Evolutionary conservation across 2,329 filamentous ascomycete species (phyloP).

Genomic region (Arthrinium phaeospermum): DNA sequence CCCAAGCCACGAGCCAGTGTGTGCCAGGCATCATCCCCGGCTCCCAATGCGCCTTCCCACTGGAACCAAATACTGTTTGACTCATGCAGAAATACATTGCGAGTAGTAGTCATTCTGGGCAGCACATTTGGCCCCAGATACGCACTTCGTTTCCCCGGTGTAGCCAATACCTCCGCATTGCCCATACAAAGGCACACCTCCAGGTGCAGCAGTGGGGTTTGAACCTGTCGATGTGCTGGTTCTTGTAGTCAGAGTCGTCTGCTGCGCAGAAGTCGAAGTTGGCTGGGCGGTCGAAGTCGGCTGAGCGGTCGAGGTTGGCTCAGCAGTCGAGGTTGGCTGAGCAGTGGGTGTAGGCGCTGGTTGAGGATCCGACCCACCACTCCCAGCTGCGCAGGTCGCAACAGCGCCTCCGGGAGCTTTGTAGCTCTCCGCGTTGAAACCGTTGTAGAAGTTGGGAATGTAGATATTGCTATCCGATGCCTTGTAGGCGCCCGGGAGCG

Average conservation of each 20-base stretch:
- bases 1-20: not conserved
- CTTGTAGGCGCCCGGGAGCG: conserved; percentile 39
- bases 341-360: not conserved
- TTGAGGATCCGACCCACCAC: not conserved
- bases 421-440: conserved; percentile 40
- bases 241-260: not conserved
- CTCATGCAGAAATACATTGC: not conserved
- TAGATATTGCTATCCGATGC: conserved; percentile 37
- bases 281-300: not conserved
- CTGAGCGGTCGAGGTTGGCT: not conserved
- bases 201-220: not conserved
- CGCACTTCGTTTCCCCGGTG: not conserved
- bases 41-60: not conserved
- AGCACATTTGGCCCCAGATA: conserved; percentile 8
- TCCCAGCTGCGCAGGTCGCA: conserved; percentile 26
- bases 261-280: not conserved
- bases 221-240: not conserved
- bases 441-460: conserved; percentile 39
- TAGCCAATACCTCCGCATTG: conserved; percentile 16
- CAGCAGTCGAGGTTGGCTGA: not conserved
- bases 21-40: not conserved
- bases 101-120: conserved; percentile 14
- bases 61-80: not conserved
- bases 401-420: conserved; percentile 34
- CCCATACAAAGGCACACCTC: conserved; percentile 5